Base-by-base conservation (phyloP, 2,329 filamentous ascomycete genomes). In the Capronia epimyces region DNA sequence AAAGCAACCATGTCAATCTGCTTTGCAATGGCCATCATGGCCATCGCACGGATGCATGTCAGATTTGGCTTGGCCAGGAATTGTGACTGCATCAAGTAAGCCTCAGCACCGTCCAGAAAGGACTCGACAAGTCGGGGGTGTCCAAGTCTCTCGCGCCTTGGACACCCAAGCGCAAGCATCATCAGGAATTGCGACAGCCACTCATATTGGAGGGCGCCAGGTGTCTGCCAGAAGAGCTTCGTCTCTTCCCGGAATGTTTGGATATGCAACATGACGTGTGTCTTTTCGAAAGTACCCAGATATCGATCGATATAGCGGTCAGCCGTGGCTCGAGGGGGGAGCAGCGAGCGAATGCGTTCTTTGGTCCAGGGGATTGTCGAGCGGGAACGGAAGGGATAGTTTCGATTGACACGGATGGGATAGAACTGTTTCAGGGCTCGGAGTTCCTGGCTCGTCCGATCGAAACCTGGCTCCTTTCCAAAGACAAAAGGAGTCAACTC, bases 341-440 rank as follows among this genome's bases (percentile, higher is more conserved):
- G 4, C 7, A 40, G 5, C 7, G 36, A 40, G 18, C 20, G 20
- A 21, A 40, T 15, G 13, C 15, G 36, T 40, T 40, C 36, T 40
- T 40, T 40, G 16, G 36, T 40, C 36, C 36, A 40, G 7, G 18
- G 18, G 8, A 15, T 40, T 3, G 20, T 40, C 16, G 36, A 40
- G 15, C 5, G 4, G 7, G 8, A 9, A 6, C 36, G 36, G 18
- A 40, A 40, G 15, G 36, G 36, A n/a, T 40, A 40, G 36, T 40
- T 40, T 21, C 36, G 36, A 16, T 40, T 20, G 9, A 16, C 36
- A 3, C 36, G 36, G 36, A 40, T 22, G 18, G 36, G 36, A 15
- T 40, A 40, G 36, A 40, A 40, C 7, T 21, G 36, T 40, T 40
- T 40, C 36, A 40, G 20, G 15, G 15, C 36, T 40, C 36, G 36